A percentile compares a stretch with the other conserved stretches of the same genome.
phyloP scores from a whole-genome alignment of 441 rosid species.

The Corymbia citriodora region DNA sequence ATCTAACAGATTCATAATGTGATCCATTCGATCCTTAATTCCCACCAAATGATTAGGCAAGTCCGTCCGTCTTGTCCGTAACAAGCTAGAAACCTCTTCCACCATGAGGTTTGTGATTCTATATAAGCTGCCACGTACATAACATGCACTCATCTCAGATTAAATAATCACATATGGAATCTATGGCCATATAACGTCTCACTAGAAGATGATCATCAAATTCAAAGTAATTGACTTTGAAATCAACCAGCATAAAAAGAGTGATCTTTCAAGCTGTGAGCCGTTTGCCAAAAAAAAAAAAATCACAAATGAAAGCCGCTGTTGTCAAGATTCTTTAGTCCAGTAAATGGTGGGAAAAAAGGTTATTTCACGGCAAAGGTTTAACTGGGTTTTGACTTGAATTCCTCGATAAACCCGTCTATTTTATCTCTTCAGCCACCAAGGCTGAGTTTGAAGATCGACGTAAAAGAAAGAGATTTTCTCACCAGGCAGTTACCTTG shows the following conservation, averaged over 20 bases:
- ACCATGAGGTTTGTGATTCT: not conserved
- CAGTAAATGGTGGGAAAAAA: not conserved
- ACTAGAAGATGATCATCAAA: not conserved
- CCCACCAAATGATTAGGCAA: no score
- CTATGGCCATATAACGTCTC: not conserved
- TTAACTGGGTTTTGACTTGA: not conserved
- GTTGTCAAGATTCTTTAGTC: rapidly evolving
- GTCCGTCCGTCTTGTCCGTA: not conserved
- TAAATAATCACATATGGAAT: not conserved
- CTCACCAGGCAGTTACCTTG: no score
- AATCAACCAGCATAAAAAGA: not conserved
- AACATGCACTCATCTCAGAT: not conserved
- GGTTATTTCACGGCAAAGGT: not conserved
- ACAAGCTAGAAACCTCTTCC: not conserved
- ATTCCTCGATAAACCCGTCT: not conserved
- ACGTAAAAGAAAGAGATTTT: no score
- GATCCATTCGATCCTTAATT: no score
- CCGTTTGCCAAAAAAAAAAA: not conserved
- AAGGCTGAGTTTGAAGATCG: not conserved
- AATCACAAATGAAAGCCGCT: rapidly evolving
- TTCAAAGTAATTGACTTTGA: not conserved
- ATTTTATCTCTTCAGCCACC: no score
- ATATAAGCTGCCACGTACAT: not conserved
- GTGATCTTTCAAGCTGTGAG: not conserved
- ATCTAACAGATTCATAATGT: no score